phyloP scores from a whole-genome alignment of 106 monocot genomes.

The Apostasia ramifera region DNA sequence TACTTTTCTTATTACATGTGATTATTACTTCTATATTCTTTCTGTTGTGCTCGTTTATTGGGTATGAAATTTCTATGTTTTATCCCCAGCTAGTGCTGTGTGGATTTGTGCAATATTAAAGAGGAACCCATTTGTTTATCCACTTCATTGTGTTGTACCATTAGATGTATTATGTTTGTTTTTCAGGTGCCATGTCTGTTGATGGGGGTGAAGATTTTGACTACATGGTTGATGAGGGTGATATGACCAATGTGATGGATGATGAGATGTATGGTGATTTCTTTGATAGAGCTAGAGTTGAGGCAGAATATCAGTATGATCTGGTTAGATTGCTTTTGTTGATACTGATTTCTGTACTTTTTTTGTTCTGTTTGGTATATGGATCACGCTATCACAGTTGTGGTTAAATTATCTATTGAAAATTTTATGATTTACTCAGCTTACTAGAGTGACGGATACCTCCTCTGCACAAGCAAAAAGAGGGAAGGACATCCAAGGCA shows the following conservation, averaged over 20 bases:
- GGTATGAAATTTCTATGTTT: too few relatives aligned
- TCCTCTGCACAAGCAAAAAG: slow-evolving; percentile 43
- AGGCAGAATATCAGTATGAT: slow-evolving; percentile 21
- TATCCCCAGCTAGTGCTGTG: too few relatives aligned
- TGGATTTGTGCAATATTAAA: too few relatives aligned
- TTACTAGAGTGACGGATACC: slow-evolving; percentile 43
- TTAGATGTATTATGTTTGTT: too few relatives aligned
- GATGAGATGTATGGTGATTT: slow-evolving; percentile 10
- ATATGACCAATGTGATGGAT: slow-evolving; percentile 11
- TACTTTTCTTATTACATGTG: too few relatives aligned
- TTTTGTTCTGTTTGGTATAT: not conserved
- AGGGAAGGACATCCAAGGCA: slow-evolving; percentile 67
- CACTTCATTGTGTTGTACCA: too few relatives aligned
- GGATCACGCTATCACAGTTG: not conserved
- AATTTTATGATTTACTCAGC: slow-evolving; percentile 11
- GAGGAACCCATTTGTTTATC: too few relatives aligned
- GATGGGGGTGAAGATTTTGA: slow-evolving; percentile 5
- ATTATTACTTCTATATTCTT: too few relatives aligned
- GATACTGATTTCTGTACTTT: not conserved
- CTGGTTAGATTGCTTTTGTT: slow-evolving; percentile 8
- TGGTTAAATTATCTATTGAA: not conserved
- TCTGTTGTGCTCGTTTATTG: too few relatives aligned
- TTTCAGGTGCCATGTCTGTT: not conserved
- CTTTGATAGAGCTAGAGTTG: slow-evolving; percentile 11
- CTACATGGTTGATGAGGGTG: slow-evolving; percentile 9